These are phyloP conservation scores for Pilatotrama ljubarskyi DNA, from an alignment of 768 basidiomycete species.

Conservation along the genomic window DNA sequence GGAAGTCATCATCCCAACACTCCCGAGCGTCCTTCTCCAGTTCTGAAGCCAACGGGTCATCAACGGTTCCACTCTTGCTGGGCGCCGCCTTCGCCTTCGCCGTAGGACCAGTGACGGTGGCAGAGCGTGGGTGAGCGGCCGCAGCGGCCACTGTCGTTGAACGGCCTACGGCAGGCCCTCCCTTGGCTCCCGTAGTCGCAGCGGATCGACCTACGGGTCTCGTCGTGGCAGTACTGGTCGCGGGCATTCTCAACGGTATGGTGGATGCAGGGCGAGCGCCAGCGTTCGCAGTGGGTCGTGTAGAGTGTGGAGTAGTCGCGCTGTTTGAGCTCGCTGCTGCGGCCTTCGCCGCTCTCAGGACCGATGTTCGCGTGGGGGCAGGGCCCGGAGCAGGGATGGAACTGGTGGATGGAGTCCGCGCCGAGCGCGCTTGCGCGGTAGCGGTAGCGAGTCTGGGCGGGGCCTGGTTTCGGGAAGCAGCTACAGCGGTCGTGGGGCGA, in stretches of 20 bases:
- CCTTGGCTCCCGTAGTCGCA: neutral
- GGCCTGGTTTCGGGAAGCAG: neutral
- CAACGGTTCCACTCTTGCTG: neutral
- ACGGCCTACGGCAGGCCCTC: neutral
- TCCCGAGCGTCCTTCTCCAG: neutral
- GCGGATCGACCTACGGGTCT: neutral
- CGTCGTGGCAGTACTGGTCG: neutral
- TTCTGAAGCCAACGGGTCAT: neutral
- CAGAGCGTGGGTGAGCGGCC: neutral
- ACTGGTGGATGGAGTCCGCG: neutral
- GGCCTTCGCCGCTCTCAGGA: conserved; percentile 15
- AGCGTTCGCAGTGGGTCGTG: neutral
- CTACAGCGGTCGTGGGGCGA: neutral
- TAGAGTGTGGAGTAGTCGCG: conserved; percentile 10
- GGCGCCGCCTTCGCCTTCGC: neutral
- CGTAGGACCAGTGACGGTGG: neutral
- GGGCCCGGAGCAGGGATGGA: neutral
- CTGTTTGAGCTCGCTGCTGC: conserved; percentile 9
- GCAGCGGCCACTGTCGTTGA: too few relatives aligned
- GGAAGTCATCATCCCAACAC: conserved; percentile 7
- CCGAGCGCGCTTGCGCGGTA: neutral
- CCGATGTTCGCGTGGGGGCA: conserved; percentile 13
- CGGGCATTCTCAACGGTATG: neutral
- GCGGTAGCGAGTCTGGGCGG: neutral
- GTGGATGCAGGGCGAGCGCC: conserved; percentile 2